phyloP scores from a whole-genome alignment of 192 early-diverging fungal genomes.

The Haplosporangium gracile region DNA sequence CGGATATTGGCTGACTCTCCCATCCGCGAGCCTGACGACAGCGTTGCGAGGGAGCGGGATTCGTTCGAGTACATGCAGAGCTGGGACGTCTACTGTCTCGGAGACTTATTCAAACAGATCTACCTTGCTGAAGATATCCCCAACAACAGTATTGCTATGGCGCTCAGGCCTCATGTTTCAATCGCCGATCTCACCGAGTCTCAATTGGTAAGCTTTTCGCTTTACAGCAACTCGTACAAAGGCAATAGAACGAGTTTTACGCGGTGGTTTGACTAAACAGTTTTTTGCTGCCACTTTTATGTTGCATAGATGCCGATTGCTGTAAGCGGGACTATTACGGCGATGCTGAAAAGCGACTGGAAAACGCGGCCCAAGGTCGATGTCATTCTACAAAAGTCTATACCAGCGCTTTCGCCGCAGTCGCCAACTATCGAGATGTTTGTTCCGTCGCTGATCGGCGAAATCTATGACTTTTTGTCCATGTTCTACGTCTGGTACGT shows the following conservation, averaged over 20 bases:
- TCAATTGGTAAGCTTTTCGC: conserved; percentile 19
- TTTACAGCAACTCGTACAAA: neutral
- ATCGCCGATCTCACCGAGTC: conserved; percentile 24
- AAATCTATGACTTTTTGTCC: conserved; percentile 71
- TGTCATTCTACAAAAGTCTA: conserved; percentile 61
- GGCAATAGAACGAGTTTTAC: neutral
- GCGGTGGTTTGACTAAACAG: neutral
- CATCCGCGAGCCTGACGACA: neutral
- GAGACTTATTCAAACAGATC: conserved; percentile 60
- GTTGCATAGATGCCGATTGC: conserved; percentile 58
- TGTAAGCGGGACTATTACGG: conserved; percentile 59
- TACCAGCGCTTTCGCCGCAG: conserved; percentile 58
- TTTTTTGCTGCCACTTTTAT: neutral
- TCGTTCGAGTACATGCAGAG: conserved; percentile 63
- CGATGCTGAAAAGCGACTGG: conserved; percentile 62
- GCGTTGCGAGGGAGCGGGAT: neutral
- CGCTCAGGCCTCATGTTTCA: conserved; percentile 18
- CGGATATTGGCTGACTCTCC: conserved; percentile 14
- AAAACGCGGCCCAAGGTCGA: conserved; percentile 62
- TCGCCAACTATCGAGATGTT: conserved; percentile 60
- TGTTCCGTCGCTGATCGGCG: conserved; percentile 61
- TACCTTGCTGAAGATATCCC: conserved; percentile 57
- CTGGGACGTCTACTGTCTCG: conserved; percentile 67
- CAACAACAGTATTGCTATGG: conserved; percentile 47
- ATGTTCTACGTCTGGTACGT: conserved; percentile 64